Conservation (phyloP, 1,139 yeast genomes). For the Sugiyamaella xylanicola region DNA sequence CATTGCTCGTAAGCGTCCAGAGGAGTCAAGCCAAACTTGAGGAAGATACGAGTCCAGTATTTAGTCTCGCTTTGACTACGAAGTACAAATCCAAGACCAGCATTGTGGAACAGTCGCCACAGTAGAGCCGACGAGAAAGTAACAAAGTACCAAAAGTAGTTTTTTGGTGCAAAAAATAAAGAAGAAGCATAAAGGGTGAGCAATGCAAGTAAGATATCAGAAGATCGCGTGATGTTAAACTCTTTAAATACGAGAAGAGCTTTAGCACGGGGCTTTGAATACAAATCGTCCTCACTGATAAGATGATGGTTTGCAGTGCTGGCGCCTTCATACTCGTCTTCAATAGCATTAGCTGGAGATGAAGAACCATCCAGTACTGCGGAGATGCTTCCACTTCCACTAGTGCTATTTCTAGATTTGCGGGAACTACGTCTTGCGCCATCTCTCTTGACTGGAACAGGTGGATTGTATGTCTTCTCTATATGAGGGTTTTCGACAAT, state of each 20-base stretch:
- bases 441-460: constrained; percentile 36
- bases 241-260: constrained; percentile 66
- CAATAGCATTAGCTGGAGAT: constrained; percentile 5
- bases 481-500: constrained; percentile 87
- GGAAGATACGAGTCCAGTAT: constrained; percentile 65
- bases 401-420: constrained; percentile 8
- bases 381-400: not conserved
- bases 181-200: constrained; percentile 50
- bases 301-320: not conserved
- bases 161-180: constrained; percentile 50
- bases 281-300: constrained; percentile 16
- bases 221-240: constrained; percentile 64
- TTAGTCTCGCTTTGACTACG: constrained; percentile 63
- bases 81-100: constrained; percentile 56
- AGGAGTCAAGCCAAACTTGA: constrained; percentile 67
- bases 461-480: constrained; percentile 65
- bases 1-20: constrained; percentile 74
- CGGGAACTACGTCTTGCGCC: constrained; percentile 16
- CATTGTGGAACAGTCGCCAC: constrained; percentile 56
- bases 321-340: not conserved
- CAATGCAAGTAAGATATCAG: constrained; percentile 62
- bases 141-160: constrained; percentile 37
- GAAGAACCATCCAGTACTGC: not conserved
- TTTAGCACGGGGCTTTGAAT: constrained; percentile 26
- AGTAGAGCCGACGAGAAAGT: constrained; percentile 54